Evolutionary conservation across 2,329 filamentous ascomycete species (phyloP).

Genomic region (Akanthomyces lecanii): DNA sequence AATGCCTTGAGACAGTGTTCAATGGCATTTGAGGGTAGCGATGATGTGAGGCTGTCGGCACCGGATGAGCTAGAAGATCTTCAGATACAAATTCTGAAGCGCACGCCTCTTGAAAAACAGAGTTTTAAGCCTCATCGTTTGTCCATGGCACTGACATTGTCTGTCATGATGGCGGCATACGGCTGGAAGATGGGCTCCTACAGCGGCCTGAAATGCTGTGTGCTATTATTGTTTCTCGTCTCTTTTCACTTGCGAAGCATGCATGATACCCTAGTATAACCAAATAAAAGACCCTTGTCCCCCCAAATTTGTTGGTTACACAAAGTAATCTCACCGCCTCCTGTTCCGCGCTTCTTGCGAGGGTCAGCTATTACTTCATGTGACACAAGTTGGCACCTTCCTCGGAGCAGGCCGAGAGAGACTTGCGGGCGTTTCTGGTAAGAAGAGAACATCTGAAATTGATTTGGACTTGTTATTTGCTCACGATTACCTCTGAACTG

Average conservation of each 20-base stretch:
- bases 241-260: slow-evolving; percentile 1
- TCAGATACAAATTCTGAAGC: neutral
- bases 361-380: too few species aligned
- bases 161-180: neutral
- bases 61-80: neutral
- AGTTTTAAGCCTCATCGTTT: neutral
- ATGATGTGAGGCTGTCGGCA: neutral
- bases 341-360: too few species aligned
- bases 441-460: too few species aligned
- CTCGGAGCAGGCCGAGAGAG: too few species aligned
- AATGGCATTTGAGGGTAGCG: neutral
- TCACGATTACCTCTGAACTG: too few species aligned
- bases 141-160: neutral
- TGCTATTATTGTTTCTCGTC: neutral
- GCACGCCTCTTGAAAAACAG: neutral
- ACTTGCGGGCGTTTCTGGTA: too few species aligned
- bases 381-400: too few species aligned
- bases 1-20: neutral
- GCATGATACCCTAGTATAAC: neutral
- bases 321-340: too few species aligned
- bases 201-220: neutral
- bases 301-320: too few species aligned
- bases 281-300: neutral
- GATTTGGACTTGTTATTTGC: too few species aligned
- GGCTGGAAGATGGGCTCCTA: neutral